These are phyloP conservation scores for Aspergillus carlsbadensis DNA, from an alignment of 495 filamentous ascomycete species.

Conservation along the genomic window DNA sequence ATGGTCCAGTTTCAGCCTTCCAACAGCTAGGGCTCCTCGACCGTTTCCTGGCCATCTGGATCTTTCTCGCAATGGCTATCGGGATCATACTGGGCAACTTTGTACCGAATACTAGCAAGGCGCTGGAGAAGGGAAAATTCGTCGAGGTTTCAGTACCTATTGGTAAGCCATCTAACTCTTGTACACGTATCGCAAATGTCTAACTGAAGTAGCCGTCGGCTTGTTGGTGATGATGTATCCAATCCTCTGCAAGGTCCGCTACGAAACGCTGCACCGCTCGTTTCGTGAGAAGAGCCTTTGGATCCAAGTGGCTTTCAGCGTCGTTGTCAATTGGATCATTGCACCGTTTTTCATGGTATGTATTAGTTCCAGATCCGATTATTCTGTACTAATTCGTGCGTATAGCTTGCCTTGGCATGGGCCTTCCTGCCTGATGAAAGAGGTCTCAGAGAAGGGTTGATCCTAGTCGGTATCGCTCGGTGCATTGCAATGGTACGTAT, in stretches of 20 bases:
- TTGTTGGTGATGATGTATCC: slow-evolving; percentile 95
- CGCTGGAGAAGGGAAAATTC: slow-evolving; percentile 70
- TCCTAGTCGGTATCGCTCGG: slow-evolving; percentile 73
- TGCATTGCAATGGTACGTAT: slow-evolving; percentile 79
- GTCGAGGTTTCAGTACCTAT: slow-evolving; percentile 75
- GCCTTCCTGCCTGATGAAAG: slow-evolving; percentile 74
- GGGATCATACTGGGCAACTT: slow-evolving; percentile 82
- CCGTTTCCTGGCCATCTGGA: slow-evolving; percentile 79
- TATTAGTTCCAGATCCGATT: slow-evolving; percentile 32
- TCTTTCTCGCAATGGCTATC: slow-evolving; percentile 78
- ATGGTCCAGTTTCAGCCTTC: slow-evolving; percentile 35
- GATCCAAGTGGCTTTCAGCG: slow-evolving; percentile 76
- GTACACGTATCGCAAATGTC: background rate
- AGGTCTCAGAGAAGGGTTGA: slow-evolving; percentile 67
- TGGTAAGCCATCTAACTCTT: slow-evolving; percentile 43
- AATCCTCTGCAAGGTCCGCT: slow-evolving; percentile 89
- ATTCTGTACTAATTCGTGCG: slow-evolving; percentile 42
- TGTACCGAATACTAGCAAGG: slow-evolving; percentile 57
- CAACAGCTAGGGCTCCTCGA: slow-evolving; percentile 66
- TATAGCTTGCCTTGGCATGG: slow-evolving; percentile 72
- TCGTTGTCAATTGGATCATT: slow-evolving; percentile 87
- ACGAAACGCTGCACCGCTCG: slow-evolving; percentile 71
- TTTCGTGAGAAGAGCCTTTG: slow-evolving; percentile 64
- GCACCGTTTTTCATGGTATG: slow-evolving; percentile 85
- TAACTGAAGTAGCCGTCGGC: slow-evolving; percentile 59